Evolutionary conservation across 192 early-diverging fungal species (phyloP), one percentile per base, ranked within the genome.

Genomic region (Phlyctochytrium planicorne): DNA sequence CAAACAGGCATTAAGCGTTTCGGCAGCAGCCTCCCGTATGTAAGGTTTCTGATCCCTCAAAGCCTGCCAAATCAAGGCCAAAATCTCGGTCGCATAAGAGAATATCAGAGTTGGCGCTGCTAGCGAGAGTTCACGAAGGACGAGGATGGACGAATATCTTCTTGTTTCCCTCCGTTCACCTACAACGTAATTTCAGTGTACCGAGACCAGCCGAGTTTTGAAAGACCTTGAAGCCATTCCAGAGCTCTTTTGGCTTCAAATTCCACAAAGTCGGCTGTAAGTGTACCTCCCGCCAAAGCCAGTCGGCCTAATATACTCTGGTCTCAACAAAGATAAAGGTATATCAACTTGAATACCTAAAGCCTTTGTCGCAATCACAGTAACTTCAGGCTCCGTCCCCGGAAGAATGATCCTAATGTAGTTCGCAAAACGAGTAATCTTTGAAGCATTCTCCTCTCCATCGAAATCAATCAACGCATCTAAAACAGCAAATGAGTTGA

Each of bases 71-170:
- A 99, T 85, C 47, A 90, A 68, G 10, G 94, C 91, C 27, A 99
- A 72, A 29, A 97, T 91, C 52, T 85, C 89, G 1, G 84, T 78
- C 3, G 94, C 88, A 73, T 91, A 91, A 17, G 84, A 81, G 66
- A 92, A 94, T 20, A 97, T 84, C 30, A 95, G 77, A 34, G 91
- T 89, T 17, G 93, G 91, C 3, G 93, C 88, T 65, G 89, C 90
- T 32, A 83, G 68, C 2, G 90, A 85, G 1, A 95, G 80, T 65
- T 91, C 90, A 12, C 81, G 70, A 2, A 95, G 67, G 3, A 95
- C 88, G 3, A 94, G 71, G 0, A 93, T 91, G 57, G 92, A 90
- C 1, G 93, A 90, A 78, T 91, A 90, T 34, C 93, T 75, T 56
- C 89, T 68, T 1, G 82, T 77, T 65, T 95, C 93, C 34, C 89